Evolutionary conservation across 2,329 filamentous ascomycete species (phyloP).

Genomic region (Alternaria sp.): DNA sequence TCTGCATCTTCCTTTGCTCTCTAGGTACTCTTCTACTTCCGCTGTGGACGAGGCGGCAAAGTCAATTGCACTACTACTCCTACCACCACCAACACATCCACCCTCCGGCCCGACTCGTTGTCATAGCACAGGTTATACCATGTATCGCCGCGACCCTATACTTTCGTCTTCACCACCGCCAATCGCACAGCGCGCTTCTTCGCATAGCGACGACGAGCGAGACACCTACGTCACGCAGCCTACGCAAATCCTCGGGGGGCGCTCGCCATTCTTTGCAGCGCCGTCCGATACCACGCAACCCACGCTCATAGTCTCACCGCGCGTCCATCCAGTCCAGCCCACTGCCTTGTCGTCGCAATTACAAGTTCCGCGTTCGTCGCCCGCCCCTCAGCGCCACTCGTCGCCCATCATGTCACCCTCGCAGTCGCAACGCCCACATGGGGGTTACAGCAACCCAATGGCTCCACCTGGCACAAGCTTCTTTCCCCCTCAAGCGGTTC

Average conservation of each 20-base stretch:
- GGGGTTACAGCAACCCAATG: constrained; percentile 66
- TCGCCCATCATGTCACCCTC: constrained; percentile 52
- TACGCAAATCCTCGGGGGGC: constrained; percentile 40
- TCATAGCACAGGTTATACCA: constrained; percentile 26
- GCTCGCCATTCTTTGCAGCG: constrained; percentile 40
- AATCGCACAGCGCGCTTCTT: constrained; percentile 19
- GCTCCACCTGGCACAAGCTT: constrained; percentile 79
- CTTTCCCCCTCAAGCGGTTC: constrained; percentile 56
- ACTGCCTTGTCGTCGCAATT: constrained; percentile 57
- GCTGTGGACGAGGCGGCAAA: constrained; percentile 11
- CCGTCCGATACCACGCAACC: constrained; percentile 62
- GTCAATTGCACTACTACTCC: constrained; percentile 1
- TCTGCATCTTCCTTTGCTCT: constrained; percentile 11
- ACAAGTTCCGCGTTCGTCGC: constrained; percentile 91
- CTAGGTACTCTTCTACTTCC: constrained; percentile 2
- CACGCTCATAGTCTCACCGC: constrained; percentile 64
- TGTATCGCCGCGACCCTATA: constrained; percentile 49
- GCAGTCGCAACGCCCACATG: constrained; percentile 77
- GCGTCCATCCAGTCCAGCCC: constrained; percentile 43
- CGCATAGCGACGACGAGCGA: constrained; percentile 58
- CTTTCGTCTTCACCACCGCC: constrained; percentile 44
- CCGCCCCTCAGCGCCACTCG: constrained; percentile 56
- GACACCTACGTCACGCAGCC: constrained; percentile 60
- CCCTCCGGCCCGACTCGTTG: not conserved
- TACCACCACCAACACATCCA: not conserved